These are phyloP conservation scores for Amesomyces nigricolor DNA, from an alignment of 2,329 filamentous ascomycete genomes.

Conservation along the genomic window DNA sequence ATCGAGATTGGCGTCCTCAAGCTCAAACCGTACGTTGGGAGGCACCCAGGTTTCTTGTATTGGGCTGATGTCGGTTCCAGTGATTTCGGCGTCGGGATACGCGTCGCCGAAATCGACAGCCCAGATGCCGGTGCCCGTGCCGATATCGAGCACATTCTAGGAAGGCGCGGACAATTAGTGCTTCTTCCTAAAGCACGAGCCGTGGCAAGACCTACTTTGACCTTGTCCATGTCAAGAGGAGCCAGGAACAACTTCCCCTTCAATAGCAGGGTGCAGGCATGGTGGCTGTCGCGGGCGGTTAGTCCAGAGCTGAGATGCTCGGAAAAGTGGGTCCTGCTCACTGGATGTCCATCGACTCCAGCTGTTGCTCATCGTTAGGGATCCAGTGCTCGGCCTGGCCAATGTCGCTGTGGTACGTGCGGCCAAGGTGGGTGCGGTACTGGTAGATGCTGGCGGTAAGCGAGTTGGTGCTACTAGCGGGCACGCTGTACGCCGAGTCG, in stretches of 20 bases:
- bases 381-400: slow-evolving; percentile 13
- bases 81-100: too few relatives aligned
- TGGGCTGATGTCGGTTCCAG: too few relatives aligned
- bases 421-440: slow-evolving; percentile 17
- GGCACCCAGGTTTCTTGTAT: too few relatives aligned
- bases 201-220: background rate
- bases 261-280: slow-evolving; percentile 29
- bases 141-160: too few relatives aligned
- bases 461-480: slow-evolving; percentile 13
- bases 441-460: slow-evolving; percentile 16
- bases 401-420: slow-evolving; percentile 17
- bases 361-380: slow-evolving; percentile 15
- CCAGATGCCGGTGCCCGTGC: too few relatives aligned
- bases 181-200: slow-evolving; percentile 21
- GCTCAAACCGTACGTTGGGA: too few relatives aligned
- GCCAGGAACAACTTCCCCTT: slow-evolving; percentile 32
- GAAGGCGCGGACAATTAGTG: too few relatives aligned
- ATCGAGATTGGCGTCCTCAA: too few relatives aligned
- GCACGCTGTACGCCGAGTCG: slow-evolving; percentile 2
- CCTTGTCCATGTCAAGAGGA: slow-evolving; percentile 25
- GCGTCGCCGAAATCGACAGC: too few relatives aligned
- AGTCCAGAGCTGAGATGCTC: too few relatives aligned
- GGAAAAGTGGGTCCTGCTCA: too few relatives aligned
- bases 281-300: slow-evolving; percentile 26
- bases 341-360: slow-evolving; percentile 30